phyloP scores from a whole-genome alignment of 768 basidiomycete species.

The Zangia roseola region DNA sequence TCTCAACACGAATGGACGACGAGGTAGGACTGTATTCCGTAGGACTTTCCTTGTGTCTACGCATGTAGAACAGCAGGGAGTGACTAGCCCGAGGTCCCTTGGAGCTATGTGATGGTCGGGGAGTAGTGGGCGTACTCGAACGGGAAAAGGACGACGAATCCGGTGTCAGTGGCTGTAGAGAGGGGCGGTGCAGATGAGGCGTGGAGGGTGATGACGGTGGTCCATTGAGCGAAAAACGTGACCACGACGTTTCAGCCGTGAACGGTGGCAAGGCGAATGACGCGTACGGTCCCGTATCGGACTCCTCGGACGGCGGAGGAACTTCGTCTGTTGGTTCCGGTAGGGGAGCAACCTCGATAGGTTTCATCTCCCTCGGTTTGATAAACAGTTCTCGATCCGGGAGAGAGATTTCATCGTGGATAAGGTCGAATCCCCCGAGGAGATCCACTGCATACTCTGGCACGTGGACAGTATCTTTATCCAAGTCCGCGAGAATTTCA shows the following conservation, averaged over 20 bases:
- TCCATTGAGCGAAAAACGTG: conserved; percentile 18
- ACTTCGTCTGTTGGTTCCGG: conserved; percentile 10
- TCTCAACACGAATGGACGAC: conserved; percentile 21
- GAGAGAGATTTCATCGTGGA: conserved; percentile 33
- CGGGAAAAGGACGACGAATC: conserved; percentile 32
- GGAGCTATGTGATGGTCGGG: conserved; percentile 25
- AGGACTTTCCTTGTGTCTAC: conserved; percentile 21
- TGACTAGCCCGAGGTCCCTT: conserved; percentile 26
- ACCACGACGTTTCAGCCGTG: conserved; percentile 20
- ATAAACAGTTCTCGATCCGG: conserved; percentile 31
- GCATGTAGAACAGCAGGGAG: conserved; percentile 33
- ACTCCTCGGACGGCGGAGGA: conserved; percentile 32
- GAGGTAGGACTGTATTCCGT: conserved; percentile 25
- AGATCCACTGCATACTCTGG: conserved; percentile 47
- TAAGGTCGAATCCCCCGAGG: conserved; percentile 41
- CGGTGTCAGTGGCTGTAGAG: conserved; percentile 29
- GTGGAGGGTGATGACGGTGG: conserved; percentile 22
- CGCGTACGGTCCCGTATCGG: conserved; percentile 32
- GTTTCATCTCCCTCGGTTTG: conserved; percentile 30
- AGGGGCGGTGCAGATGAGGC: conserved; percentile 20
- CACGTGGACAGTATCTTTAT: conserved; percentile 35
- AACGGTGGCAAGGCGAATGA: conserved; percentile 31
- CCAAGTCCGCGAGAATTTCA: conserved; percentile 37
- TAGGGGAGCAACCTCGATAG: conserved; percentile 28
- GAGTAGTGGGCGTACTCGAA: conserved; percentile 30